Percentiles rank a stretch among this genome's conserved stretches.
Evolutionary conservation across 768 basidiomycete genomes (phyloP).

Genomic region (Cyclocybe cylindracea): DNA sequence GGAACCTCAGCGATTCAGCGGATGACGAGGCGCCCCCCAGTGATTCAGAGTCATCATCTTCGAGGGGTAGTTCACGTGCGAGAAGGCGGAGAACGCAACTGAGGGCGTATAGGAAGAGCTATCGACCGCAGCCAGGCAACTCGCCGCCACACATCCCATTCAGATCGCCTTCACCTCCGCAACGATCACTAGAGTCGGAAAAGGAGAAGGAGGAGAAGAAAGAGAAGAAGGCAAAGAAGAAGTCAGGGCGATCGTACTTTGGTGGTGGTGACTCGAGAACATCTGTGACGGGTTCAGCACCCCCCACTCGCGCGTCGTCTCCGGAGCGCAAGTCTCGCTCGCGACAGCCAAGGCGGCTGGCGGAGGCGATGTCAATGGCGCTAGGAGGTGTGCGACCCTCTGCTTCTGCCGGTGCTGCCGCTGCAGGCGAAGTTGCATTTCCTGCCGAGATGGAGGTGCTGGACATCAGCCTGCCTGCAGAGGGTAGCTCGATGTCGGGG

Average conservation of each 20-base stretch:
- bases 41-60: conserved; percentile 4
- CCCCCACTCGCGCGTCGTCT: conserved; percentile 19
- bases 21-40: conserved; percentile 9
- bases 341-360: conserved; percentile 18
- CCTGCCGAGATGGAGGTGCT: conserved; percentile 13
- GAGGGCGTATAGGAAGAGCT: conserved; percentile 26
- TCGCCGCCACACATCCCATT: conserved; percentile 20
- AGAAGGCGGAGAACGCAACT: conserved; percentile 22
- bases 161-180: not conserved
- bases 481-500: conserved; percentile 7
- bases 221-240: conserved; percentile 7
- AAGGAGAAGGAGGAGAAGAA: not conserved
- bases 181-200: not conserved
- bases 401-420: not conserved
- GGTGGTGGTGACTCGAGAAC: conserved; percentile 6
- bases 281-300: conserved; percentile 10
- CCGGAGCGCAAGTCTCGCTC: conserved; percentile 25
- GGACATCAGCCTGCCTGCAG: conserved; percentile 11
- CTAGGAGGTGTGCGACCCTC: conserved; percentile 8
- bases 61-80: conserved; percentile 2
- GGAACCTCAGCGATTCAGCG: conserved; percentile 17
- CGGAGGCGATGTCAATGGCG: conserved; percentile 20
- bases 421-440: not conserved
- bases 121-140: conserved; percentile 16
- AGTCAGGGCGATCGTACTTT: conserved; percentile 18